A percentile compares a stretch with the other conserved stretches of the same genome.
Evolutionary conservation across 2,329 filamentous ascomycete species (phyloP).

Genomic region (Cylindrodendrum hubeiense): DNA sequence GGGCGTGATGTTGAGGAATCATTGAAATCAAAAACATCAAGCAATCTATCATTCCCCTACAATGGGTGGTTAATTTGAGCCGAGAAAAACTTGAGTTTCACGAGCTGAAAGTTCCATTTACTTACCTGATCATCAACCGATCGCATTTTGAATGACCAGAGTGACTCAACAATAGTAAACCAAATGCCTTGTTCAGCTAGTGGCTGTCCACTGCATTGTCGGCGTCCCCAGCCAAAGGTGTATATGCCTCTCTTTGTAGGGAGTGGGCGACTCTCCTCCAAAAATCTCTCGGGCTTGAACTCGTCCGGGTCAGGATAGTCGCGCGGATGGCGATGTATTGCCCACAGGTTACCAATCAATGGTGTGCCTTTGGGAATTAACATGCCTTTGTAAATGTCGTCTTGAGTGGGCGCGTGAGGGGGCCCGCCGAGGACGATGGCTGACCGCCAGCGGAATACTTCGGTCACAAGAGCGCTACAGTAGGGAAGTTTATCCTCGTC

Average conservation of each 20-base stretch:
- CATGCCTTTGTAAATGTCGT: neutral
- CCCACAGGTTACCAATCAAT: neutral
- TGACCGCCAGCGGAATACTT: neutral
- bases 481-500: neutral
- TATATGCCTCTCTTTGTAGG: neutral
- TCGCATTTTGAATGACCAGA: neutral
- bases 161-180: neutral
- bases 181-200: slow-evolving; percentile 2
- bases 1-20: no score
- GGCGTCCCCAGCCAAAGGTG: slow-evolving; percentile 5
- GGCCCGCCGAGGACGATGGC: neutral
- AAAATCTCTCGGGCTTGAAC: neutral
- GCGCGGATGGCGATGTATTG: neutral
- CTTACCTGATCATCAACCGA: neutral
- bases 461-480: neutral
- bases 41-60: no score
- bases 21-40: no score
- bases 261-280: no score
- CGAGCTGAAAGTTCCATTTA: no score
- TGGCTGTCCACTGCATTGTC: slow-evolving; percentile 2
- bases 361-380: neutral
- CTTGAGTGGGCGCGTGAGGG: neutral
- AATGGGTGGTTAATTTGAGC: no score
- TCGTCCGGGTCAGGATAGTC: neutral
- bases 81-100: neutral